Base-by-base conservation (phyloP, 2,329 filamentous ascomycete genomes). In the Monosporascus sp. region DNA sequence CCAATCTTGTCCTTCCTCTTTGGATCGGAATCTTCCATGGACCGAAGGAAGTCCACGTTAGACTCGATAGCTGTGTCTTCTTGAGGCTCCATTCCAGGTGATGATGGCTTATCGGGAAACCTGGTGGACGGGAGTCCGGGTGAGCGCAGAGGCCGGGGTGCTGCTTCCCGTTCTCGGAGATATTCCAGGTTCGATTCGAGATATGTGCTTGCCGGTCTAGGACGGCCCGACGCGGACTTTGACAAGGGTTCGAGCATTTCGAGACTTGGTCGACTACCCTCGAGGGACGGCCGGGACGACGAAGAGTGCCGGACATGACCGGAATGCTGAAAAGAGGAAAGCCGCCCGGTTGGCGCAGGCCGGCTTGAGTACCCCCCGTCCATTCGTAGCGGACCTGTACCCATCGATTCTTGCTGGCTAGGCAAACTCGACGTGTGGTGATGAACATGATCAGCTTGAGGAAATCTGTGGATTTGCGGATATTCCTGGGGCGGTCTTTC, bases 111-210 rank as follows among this genome's bases (percentile, higher is more conserved):
- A 43, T 69, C 74, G 6, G 62, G 61, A 40, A 68, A 60, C 35
- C 66, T 69, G 5, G 69, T 68, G 7, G 70, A 70, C 3, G 66
- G 56, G 14, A 71, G 60, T 8, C 63, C 63, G 2, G 69, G 77
- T 61, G 60, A 72, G 11, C 65, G 64, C 15, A 68, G 52, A 6
- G 76, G 72, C 55, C 72, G 75, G 1, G 72, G 69, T 2, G 80
- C 75, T 22, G 76, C 77, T 65, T 95, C 91, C 50, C 85, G 81
- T 62, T 94, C 91, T 22, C 89, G 86, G 18, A 96, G 76, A 64
- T 89, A 91, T 55, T 96, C 91, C 50, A 94, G 77, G 64, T 88
- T 91, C 0, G 88, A 88, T 61, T 91, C 88, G 3, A 96, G 80
- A 67, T 92, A 90, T 37, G 89, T 89, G 68, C 92, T 97, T 1